Evolutionary conservation across 768 basidiomycete genomes (phyloP).

Genomic region (Pisolithus orientalis): DNA sequence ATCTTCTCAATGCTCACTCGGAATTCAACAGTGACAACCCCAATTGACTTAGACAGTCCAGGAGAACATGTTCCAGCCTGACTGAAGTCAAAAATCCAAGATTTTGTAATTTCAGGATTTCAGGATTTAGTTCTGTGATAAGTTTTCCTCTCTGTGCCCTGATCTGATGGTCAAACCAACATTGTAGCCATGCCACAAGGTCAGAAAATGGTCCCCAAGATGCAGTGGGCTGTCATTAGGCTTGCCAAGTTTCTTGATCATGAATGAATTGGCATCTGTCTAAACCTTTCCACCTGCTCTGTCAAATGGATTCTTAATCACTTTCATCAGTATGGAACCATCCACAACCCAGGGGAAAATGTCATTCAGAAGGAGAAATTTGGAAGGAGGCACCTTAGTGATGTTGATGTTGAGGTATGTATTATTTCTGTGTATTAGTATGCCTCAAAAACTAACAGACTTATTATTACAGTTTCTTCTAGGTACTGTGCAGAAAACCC

Average conservation of each 20-base stretch:
- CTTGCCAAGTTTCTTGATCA: neutral
- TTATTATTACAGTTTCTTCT: conserved; percentile 1
- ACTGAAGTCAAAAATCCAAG: too few species aligned
- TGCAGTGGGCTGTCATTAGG: neutral
- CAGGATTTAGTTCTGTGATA: too few species aligned
- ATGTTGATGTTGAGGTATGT: neutral
- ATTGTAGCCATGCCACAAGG: too few species aligned
- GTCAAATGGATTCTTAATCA: neutral
- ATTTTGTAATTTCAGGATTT: too few species aligned
- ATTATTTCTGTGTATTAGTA: neutral
- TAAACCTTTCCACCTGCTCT: neutral
- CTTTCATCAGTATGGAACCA: neutral
- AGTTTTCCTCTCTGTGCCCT: too few species aligned
- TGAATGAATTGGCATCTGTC: neutral
- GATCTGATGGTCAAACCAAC: too few species aligned
- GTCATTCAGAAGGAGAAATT: neutral
- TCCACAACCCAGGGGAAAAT: neutral
- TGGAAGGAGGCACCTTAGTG: neutral
- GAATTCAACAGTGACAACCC: too few species aligned
- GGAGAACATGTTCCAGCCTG: too few species aligned
- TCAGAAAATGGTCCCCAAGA: neutral
- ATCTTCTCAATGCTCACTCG: too few species aligned
- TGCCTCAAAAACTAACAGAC: neutral
- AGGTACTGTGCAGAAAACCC: neutral
- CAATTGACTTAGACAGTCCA: too few species aligned